These are phyloP conservation scores for Acrodontium crateriforme DNA, from an alignment of 2,329 filamentous ascomycete genomes.

Conservation along the genomic window DNA sequence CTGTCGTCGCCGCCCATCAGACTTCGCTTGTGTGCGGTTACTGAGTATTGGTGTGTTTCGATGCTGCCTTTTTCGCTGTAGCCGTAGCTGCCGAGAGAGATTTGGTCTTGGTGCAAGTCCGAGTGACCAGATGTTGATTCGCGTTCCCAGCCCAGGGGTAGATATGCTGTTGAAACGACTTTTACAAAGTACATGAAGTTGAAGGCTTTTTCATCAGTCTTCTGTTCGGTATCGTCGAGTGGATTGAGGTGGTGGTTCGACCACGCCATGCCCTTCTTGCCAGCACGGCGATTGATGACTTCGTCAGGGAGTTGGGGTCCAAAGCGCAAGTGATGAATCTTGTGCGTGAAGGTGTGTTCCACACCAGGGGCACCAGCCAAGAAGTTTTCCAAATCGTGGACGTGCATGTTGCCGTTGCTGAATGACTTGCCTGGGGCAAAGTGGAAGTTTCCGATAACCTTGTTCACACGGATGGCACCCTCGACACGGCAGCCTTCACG, in stretches of 20 bases:
- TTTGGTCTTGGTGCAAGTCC: slow-evolving; percentile 30
- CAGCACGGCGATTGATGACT: slow-evolving; percentile 51
- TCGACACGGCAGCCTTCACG: slow-evolving; percentile 90
- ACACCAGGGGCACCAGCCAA: slow-evolving; percentile 56
- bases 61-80: slow-evolving; percentile 57
- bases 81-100: slow-evolving; percentile 56
- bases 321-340: slow-evolving; percentile 79
- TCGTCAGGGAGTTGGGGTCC: slow-evolving; percentile 77
- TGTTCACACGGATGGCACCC: slow-evolving; percentile 86
- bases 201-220: slow-evolving; percentile 66
- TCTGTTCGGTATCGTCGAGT: slow-evolving; percentile 65
- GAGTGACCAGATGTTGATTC: slow-evolving; percentile 41
- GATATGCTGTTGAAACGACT: slow-evolving; percentile 89
- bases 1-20: slow-evolving; percentile 70
- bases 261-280: slow-evolving; percentile 48
- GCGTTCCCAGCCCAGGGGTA: slow-evolving; percentile 64
- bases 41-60: slow-evolving; percentile 96
- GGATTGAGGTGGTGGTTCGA: slow-evolving; percentile 88
- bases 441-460: slow-evolving; percentile 97
- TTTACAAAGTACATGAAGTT: slow-evolving; percentile 99
- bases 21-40: slow-evolving; percentile 90
- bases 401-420: slow-evolving; percentile 91
- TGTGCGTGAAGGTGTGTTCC: slow-evolving; percentile 77
- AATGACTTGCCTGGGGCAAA: slow-evolving; percentile 92
- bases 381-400: slow-evolving; percentile 95